Evolutionary conservation across 2,329 filamentous ascomycete species (phyloP).

Genomic region (Colletotrichum sp.): DNA sequence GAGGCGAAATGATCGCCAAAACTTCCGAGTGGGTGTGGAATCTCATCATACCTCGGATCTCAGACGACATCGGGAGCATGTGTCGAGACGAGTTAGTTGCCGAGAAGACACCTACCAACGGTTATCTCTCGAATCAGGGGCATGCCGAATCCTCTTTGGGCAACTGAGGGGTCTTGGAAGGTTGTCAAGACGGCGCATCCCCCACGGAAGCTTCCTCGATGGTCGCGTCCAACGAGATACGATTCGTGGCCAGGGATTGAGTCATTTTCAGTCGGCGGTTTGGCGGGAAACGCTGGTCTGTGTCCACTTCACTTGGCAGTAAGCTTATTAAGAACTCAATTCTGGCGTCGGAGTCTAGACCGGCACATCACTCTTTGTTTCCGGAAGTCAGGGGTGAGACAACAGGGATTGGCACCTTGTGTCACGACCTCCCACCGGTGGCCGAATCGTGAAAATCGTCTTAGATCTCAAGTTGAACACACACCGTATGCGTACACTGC

Average conservation of each 20-base stretch:
- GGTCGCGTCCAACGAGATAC: neutral
- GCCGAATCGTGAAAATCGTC: neutral
- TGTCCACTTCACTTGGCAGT: neutral
- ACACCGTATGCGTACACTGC: no score
- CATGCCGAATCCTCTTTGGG: neutral
- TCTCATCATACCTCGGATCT: neutral
- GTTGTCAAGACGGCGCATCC: neutral
- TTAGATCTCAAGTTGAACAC: neutral
- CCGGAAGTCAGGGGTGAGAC: neutral
- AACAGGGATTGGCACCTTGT: neutral
- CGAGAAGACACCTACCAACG: neutral
- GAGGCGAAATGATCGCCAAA: neutral
- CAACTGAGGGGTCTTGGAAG: neutral
- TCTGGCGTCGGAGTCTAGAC: neutral
- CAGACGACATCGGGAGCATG: neutral
- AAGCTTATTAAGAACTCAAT: neutral
- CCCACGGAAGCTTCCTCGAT: neutral
- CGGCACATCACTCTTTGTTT: neutral
- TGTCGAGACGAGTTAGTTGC: neutral
- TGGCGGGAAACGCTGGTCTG: neutral
- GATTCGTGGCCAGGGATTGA: neutral
- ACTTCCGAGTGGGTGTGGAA: neutral
- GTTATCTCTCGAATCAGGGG: neutral
- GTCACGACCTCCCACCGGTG: neutral
- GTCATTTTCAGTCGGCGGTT: neutral